phyloP scores from a whole-genome alignment of 495 filamentous ascomycete species.

The Aspergillus ostianus region DNA sequence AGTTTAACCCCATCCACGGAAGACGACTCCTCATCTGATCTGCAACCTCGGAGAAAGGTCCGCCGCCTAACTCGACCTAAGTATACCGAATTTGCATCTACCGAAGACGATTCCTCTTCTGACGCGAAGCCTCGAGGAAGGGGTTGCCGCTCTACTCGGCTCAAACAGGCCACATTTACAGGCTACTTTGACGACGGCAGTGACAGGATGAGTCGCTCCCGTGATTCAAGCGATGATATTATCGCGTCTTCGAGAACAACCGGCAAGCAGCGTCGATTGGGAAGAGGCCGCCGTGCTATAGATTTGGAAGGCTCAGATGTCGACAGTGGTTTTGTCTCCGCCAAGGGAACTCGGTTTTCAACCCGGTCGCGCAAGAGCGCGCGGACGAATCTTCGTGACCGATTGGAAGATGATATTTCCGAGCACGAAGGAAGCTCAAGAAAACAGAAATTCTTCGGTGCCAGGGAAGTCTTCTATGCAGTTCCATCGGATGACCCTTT shows the following conservation, averaged over 20 bases:
- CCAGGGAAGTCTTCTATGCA: conserved; percentile 66
- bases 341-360: conserved; percentile 27
- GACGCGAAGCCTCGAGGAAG: conserved; percentile 3
- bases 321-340: conserved; percentile 15
- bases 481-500: conserved; percentile 59
- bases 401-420: conserved; percentile 65
- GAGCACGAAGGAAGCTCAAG: conserved; percentile 49
- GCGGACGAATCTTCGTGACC: conserved; percentile 62
- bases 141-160: conserved; percentile 8
- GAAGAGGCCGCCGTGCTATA: conserved; percentile 4
- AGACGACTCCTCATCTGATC: conserved; percentile 9
- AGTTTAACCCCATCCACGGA: conserved; percentile 11
- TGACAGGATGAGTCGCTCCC: conserved; percentile 13
- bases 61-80: background rate
- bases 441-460: conserved; percentile 49
- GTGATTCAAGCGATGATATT: conserved; percentile 27
- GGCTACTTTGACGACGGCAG: conserved; percentile 21
- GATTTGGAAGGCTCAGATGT: conserved; percentile 8
- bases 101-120: conserved; percentile 13
- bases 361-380: conserved; percentile 26
- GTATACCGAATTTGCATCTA: background rate
- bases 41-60: conserved; percentile 1
- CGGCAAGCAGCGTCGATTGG: conserved; percentile 39
- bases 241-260: conserved; percentile 12
- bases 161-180: conserved; percentile 18